These are phyloP conservation scores for Cladosporium phlei DNA, from an alignment of 2,329 filamentous ascomycete genomes.

Conservation along the genomic window DNA sequence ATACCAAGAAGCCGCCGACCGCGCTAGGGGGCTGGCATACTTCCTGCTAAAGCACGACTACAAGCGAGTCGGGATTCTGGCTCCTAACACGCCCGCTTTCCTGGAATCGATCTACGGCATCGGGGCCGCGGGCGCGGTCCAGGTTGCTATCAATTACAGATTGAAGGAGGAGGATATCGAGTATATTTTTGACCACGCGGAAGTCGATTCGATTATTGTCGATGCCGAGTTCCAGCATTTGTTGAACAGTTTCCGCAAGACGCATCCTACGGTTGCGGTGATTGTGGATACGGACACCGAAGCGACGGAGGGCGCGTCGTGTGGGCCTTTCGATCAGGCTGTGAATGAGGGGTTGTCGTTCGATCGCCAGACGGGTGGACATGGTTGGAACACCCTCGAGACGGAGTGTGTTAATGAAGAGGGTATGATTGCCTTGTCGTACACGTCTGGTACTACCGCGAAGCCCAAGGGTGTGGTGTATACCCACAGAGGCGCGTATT, in stretches of 20 bases:
- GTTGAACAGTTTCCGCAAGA: conserved; percentile 60
- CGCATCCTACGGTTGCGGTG: conserved; percentile 60
- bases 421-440: conserved; percentile 77
- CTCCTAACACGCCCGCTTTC: conserved; percentile 91
- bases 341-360: conserved; percentile 73
- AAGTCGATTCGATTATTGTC: conserved; percentile 81
- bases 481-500: conserved; percentile 81
- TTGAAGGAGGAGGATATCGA: conserved; percentile 79
- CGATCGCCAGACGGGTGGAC: conserved; percentile 60
- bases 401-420: conserved; percentile 71
- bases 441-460: conserved; percentile 90
- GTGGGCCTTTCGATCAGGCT: conserved; percentile 77
- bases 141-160: conserved; percentile 65
- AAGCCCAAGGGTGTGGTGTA: conserved; percentile 89
- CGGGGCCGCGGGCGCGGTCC: conserved; percentile 71
- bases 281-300: conserved; percentile 85
- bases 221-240: conserved; percentile 74
- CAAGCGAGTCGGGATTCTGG: conserved; percentile 76
- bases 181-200: conserved; percentile 85
- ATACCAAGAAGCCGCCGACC: conserved; percentile 79
- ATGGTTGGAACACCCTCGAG: conserved; percentile 74
- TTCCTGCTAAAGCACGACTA: conserved; percentile 71
- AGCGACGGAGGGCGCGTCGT: conserved; percentile 64
- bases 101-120: conserved; percentile 87
- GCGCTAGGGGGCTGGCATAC: conserved; percentile 82